phyloP scores from a whole-genome alignment of 2,329 filamentous ascomycete species.

The Sordariomycetes sp. region DNA sequence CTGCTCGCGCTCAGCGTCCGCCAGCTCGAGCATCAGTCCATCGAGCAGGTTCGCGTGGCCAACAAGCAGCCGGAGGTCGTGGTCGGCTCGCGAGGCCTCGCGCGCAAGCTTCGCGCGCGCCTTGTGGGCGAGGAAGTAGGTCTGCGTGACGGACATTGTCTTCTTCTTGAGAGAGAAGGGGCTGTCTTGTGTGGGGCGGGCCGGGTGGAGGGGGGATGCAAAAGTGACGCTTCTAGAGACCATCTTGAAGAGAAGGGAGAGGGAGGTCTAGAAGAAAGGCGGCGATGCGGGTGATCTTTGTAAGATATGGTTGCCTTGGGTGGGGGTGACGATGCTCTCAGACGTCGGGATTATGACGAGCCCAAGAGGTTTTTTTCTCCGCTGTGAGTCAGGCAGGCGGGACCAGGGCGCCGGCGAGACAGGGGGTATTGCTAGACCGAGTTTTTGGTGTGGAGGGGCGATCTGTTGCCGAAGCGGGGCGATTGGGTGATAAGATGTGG shows the following conservation, averaged over 20 bases:
- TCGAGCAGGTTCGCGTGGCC: slow-evolving; percentile 98
- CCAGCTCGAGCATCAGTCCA: slow-evolving; percentile 80
- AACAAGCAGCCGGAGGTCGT: slow-evolving; percentile 89
- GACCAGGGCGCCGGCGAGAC: slow-evolving; percentile 11
- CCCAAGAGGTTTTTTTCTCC: neutral
- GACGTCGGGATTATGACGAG: slow-evolving; percentile 5
- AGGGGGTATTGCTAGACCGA: neutral
- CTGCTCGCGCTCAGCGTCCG: slow-evolving; percentile 89
- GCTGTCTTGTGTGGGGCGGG: slow-evolving; percentile 19
- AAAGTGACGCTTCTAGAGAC: neutral
- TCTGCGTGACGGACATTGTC: slow-evolving; percentile 96
- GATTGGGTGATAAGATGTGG: slow-evolving; percentile 5
- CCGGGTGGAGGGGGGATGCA: slow-evolving; percentile 10
- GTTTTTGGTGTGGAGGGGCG: neutral
- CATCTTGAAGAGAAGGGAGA: slow-evolving; percentile 3
- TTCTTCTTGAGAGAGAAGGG: slow-evolving; percentile 40
- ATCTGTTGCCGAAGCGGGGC: slow-evolving; percentile 1
- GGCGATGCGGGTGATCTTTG: neutral
- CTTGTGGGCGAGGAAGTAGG: slow-evolving; percentile 96
- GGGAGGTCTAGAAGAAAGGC: neutral
- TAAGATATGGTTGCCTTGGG: neutral
- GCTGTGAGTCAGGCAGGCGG: slow-evolving; percentile 14
- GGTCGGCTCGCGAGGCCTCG: slow-evolving; percentile 81
- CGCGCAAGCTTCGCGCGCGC: slow-evolving; percentile 90
- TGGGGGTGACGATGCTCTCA: slow-evolving; percentile 2